Evolutionary conservation across 2,329 filamentous ascomycete species (phyloP).

Genomic region (Exophiala calicioides): DNA sequence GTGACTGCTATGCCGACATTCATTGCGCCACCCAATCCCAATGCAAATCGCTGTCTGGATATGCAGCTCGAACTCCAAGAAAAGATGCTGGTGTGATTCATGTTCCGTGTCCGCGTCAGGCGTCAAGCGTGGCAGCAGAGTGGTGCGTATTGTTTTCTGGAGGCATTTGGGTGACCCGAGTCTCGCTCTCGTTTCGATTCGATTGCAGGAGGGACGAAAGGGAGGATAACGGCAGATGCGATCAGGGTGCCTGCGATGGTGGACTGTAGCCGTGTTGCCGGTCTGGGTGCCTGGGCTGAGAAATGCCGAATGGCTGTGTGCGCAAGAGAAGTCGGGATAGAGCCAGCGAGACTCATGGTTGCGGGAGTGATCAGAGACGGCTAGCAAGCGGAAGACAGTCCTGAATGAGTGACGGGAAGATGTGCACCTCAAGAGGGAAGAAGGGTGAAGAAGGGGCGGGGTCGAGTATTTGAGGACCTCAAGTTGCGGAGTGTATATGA

Average conservation of each 20-base stretch:
- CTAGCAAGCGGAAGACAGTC: neutral
- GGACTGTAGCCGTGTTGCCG: conserved; percentile 42
- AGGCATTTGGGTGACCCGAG: conserved; percentile 39
- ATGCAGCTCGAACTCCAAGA: conserved; percentile 8
- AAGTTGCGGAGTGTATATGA: neutral
- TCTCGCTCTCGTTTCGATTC: conserved; percentile 47
- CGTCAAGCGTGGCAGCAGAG: conserved; percentile 29
- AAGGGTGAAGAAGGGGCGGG: neutral
- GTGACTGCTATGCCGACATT: conserved; percentile 13
- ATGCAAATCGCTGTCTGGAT: neutral
- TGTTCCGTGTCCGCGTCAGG: conserved; percentile 1
- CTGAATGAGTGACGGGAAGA: neutral
- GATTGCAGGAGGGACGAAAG: conserved; percentile 49
- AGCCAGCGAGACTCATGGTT: conserved; percentile 25
- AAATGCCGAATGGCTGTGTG: conserved; percentile 45
- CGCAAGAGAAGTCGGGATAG: conserved; percentile 18
- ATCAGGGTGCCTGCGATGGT: conserved; percentile 45
- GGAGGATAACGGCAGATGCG: conserved; percentile 45
- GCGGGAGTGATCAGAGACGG: neutral
- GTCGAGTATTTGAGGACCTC: neutral
- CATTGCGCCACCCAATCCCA: neutral
- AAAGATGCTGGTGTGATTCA: conserved; percentile 4
- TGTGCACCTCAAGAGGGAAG: neutral
- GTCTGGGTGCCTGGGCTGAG: conserved; percentile 44
- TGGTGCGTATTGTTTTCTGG: conserved; percentile 38